phyloP scores from a whole-genome alignment of 192 early-diverging fungal species.

The Entomortierella beljakovae region DNA sequence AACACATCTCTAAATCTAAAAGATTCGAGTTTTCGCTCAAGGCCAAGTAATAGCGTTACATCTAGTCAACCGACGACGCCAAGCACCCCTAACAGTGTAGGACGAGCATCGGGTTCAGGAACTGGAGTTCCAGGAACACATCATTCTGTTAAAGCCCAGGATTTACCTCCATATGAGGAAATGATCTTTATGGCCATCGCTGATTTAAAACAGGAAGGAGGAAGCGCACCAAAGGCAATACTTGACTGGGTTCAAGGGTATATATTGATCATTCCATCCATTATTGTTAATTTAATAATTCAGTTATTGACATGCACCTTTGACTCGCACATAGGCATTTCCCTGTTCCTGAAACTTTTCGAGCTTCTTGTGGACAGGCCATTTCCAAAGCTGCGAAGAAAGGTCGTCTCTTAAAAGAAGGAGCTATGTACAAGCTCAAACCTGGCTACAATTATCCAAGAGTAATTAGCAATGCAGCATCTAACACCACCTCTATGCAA shows the following conservation, averaged over 20 bases:
- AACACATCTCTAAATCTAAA: background rate
- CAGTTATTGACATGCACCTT: background rate
- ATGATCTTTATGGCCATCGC: constrained; percentile 63
- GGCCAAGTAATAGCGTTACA: background rate
- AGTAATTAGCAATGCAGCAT: constrained; percentile 23
- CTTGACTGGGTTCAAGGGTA: constrained; percentile 63
- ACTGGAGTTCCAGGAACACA: constrained; percentile 10
- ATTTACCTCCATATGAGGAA: constrained; percentile 62
- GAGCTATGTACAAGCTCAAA: constrained; percentile 58
- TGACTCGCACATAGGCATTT: constrained; percentile 35
- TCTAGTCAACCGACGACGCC: constrained; percentile 30
- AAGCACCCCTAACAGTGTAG: constrained; percentile 2
- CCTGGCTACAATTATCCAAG: constrained; percentile 57
- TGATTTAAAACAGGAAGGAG: constrained; percentile 50
- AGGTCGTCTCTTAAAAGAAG: constrained; percentile 57
- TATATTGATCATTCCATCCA: background rate
- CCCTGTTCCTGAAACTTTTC: constrained; percentile 58
- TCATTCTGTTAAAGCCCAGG: constrained; percentile 34
- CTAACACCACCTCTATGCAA: no score
- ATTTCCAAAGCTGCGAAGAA: constrained; percentile 63
- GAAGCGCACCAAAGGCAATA: constrained; percentile 57
- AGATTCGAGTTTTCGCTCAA: background rate
- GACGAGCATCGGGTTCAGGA: constrained; percentile 12
- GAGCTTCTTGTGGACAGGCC: constrained; percentile 59
- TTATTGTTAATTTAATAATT: background rate